Evolutionary conservation across 371 early-diverging fungal genomes (phyloP), one percentile per base, ranked within the genome.

Genomic region (Nosema granulosis): DNA sequence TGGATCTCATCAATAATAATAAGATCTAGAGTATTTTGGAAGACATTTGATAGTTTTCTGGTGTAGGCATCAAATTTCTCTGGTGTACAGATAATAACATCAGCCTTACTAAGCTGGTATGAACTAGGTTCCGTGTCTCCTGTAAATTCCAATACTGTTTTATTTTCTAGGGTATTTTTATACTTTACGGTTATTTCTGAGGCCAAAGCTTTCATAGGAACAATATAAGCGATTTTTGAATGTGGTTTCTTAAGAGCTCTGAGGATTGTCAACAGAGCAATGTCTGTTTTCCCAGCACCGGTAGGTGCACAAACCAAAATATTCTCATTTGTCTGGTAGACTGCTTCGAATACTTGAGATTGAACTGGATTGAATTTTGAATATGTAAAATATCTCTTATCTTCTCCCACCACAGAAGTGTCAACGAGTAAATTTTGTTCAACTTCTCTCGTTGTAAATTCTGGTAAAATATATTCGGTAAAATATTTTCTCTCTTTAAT

Each of bases 21-120:
- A 20, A 99, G 87, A 70, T 91, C 91, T 54, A 94, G 88, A 82
- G 92, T 94, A n/a, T 66, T 52, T 37, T 35, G n/a, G 38, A 86
- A 76, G 9, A 79, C 56, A 70, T 57, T 68, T 50, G 61, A 35
- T 6, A 91, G 91, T 83, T 94, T 95, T 79, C 97, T 90, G 29
- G 98, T 97, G 61, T 94, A 90, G 31, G 96, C 90, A 86, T 99
- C 99, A 94, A 96, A 97, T 85, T 98, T 99, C 85, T 99, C 99
- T 9, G 99, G 99, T 0, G 99, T 99, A 1, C 96, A 95, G 28
- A 99, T 91, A 77, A 99, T 93, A 79, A 99, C 90, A 79, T 94
- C 92, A 0, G 95, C 92, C 58, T 92, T 92, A 16, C 91, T 88
- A 58, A 96, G 91, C 82, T 96, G 94, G 80, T 90, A 90, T 83